Evolutionary conservation across 768 basidiomycete genomes (phyloP).

Genomic region (Boletus vinaceobasis): DNA sequence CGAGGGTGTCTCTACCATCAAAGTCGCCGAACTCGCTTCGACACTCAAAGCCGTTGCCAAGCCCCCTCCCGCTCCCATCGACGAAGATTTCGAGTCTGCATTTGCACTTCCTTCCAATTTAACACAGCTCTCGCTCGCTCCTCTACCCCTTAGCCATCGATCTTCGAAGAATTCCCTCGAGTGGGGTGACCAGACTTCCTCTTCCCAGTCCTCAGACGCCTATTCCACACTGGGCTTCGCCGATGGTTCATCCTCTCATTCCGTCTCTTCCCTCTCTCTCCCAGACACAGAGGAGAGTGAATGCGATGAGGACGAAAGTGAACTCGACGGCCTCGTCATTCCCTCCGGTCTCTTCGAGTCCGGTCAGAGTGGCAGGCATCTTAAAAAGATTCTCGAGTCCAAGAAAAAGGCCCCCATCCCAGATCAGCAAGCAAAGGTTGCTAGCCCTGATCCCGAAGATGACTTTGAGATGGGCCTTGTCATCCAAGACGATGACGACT

Average conservation of each 20-base stretch:
- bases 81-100: slow-evolving; percentile 80
- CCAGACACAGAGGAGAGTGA: slow-evolving; percentile 73
- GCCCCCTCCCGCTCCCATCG: slow-evolving; percentile 39
- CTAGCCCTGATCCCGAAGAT: slow-evolving; percentile 69
- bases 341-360: slow-evolving; percentile 76
- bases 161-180: slow-evolving; percentile 82
- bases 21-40: slow-evolving; percentile 52
- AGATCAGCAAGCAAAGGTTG: slow-evolving; percentile 49
- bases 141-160: slow-evolving; percentile 69
- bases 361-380: slow-evolving; percentile 51
- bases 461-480: slow-evolving; percentile 85
- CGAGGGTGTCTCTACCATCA: slow-evolving; percentile 83
- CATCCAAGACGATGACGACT: slow-evolving; percentile 78
- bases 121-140: slow-evolving; percentile 77
- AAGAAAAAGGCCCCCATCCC: slow-evolving; percentile 56
- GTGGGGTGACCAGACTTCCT: slow-evolving; percentile 80
- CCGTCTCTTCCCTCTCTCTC: slow-evolving; percentile 58
- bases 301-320: slow-evolving; percentile 64
- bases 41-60: slow-evolving; percentile 34
- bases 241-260: slow-evolving; percentile 70
- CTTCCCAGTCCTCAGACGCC: slow-evolving; percentile 84
- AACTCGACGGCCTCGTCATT: slow-evolving; percentile 78
- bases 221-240: slow-evolving; percentile 78
- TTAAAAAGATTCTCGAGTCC: slow-evolving; percentile 49
- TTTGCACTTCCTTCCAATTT: slow-evolving; percentile 80